These are phyloP conservation scores for Blattamonas nauphoetae DNA, from an alignment of 78 protist species.

Conservation along the genomic window DNA sequence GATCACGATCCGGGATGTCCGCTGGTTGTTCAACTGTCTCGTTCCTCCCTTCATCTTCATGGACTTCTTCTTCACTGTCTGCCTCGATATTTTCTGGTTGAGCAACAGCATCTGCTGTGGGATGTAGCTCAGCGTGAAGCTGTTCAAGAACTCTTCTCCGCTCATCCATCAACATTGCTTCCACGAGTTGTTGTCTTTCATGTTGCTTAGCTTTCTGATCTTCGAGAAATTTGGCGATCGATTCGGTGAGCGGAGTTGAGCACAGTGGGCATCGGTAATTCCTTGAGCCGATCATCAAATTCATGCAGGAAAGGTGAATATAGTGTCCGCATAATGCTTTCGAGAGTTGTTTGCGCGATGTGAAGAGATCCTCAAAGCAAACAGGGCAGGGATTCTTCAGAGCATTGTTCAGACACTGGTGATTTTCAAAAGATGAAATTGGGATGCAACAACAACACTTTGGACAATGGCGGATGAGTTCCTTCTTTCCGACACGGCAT, in stretches of 20 bases:
- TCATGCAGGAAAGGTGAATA: background rate
- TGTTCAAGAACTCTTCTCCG: too few relatives aligned
- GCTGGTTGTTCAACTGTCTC: too few relatives aligned
- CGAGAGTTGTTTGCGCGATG: background rate
- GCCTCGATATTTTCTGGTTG: too few relatives aligned
- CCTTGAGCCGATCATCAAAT: background rate
- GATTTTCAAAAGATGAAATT: background rate
- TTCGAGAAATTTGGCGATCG: too few relatives aligned
- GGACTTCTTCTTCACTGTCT: too few relatives aligned
- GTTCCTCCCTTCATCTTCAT: too few relatives aligned
- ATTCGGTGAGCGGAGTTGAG: background rate
- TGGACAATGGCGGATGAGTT: background rate
- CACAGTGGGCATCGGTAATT: background rate
- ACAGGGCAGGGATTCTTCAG: background rate
- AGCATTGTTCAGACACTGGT: background rate
- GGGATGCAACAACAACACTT: background rate
- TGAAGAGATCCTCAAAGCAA: background rate
- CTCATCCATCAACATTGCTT: too few relatives aligned
- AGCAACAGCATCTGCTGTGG: too few relatives aligned
- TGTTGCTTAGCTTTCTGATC: too few relatives aligned
- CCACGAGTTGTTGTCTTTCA: too few relatives aligned
- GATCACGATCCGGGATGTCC: too few relatives aligned
- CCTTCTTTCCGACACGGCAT: background rate
- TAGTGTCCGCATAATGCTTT: background rate
- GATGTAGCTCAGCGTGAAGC: too few relatives aligned